Conservation (phyloP, 2,329 filamentous ascomycete genomes). For the Scedosporium minutisporum region DNA sequence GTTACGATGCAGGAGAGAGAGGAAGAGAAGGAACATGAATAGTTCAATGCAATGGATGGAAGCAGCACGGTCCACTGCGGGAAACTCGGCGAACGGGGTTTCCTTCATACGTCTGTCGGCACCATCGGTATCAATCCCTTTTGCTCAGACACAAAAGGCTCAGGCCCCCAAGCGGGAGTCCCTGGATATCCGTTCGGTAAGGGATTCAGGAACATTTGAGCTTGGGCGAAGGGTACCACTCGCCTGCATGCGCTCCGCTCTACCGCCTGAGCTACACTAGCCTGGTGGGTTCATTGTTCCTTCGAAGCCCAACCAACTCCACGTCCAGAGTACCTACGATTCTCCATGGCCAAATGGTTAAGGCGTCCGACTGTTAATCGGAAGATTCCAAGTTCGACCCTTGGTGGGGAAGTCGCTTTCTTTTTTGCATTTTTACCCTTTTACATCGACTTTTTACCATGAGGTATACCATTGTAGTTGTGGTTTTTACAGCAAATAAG, state of each 20-base stretch:
- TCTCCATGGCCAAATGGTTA: constrained; percentile 8
- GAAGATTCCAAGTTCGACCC: constrained; percentile 8
- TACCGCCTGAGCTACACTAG: too few relatives aligned
- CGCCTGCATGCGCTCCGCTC: too few relatives aligned
- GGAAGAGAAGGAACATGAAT: neutral
- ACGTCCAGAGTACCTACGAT: neutral
- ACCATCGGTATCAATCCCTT: neutral
- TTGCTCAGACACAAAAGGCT: too few relatives aligned
- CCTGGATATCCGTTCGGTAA: too few relatives aligned
- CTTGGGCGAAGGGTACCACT: too few relatives aligned
- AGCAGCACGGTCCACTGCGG: neutral
- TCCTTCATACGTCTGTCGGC: neutral
- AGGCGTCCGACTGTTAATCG: constrained; percentile 7
- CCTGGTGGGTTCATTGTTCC: too few relatives aligned
- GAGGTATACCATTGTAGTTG: too few relatives aligned
- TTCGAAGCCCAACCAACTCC: too few relatives aligned
- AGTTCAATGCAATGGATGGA: neutral
- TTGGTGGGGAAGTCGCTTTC: constrained; percentile 5
- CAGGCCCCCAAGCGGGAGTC: too few relatives aligned
- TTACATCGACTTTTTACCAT: neutral
- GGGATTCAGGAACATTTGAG: too few relatives aligned
- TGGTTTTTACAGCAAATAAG: neutral
- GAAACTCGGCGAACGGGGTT: neutral
- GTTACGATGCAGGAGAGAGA: neutral
- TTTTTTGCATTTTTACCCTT: neutral